Evolutionary conservation across 2,329 filamentous ascomycete species (phyloP), one percentile per base, ranked within the genome.

Genomic region (Aspergillus novofumigatus): DNA sequence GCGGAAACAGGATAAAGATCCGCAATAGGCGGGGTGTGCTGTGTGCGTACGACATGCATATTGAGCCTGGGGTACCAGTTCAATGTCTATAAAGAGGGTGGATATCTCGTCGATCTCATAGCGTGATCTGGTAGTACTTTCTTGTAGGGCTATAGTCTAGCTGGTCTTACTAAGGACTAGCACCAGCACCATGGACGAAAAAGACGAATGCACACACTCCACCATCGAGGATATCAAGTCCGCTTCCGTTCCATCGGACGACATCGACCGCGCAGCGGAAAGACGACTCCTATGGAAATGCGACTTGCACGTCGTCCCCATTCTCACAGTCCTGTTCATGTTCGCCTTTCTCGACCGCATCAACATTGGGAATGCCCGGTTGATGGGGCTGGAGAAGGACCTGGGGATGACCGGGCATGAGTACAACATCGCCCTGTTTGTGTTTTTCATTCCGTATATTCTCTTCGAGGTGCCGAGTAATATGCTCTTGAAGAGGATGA

Each of bases 321-420:
- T 79, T 17, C 66, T 83, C 9, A 77, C 73, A 55, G 54, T 80
- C 4, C 65, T 83, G 1, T 80, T 76, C 58, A 65, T 79, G 14
- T 68, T 78, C 41, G 72, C 75, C 2, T 80, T 80, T 54, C 65
- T 80, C 8, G 78, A 80, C 59, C 71, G 78, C n/a, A 74, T 76
- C 64, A 77, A 77, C 59, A 80, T 80, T 53, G 78, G 77, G 28
- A 80, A 81, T 66, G 78, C 78, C 1, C 71, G 77, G 4, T 69
- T 80, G 14, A 71, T 77, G 52, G 77, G 77, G 3, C 62, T 81
- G 11, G 75, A 78, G 59, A 65, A 65, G 49, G 73, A 78, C 51
- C 67, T 81, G 47, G 58, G 72, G 49, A 78, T 81, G 77, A 68
- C 65, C 4, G 69, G 67, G 20, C 72, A 73, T 52, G 71, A 75